phyloP scores from a whole-genome alignment of 768 basidiomycete species.

The Amanita pseudoporphyria region DNA sequence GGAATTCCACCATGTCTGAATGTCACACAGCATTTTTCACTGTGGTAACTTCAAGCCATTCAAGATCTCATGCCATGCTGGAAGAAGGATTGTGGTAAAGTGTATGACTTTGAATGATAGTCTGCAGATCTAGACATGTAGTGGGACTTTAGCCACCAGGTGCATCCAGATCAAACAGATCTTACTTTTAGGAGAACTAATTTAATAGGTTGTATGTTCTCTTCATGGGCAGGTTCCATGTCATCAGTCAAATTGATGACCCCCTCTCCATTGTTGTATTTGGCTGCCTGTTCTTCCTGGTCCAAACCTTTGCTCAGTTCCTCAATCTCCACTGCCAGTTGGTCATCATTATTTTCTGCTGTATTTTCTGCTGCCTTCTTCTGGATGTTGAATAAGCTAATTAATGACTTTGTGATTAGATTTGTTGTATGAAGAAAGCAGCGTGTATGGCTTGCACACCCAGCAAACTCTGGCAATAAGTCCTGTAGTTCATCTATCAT shows the following conservation, averaged over 20 bases:
- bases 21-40: conserved; percentile 8
- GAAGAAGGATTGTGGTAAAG: no score
- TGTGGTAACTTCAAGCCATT: conserved; percentile 1
- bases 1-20: no score
- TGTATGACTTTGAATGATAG: background rate
- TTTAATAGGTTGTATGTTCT: background rate
- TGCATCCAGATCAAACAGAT: no score
- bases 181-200: background rate
- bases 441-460: conserved; percentile 14
- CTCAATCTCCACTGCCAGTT: background rate
- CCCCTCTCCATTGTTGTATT: background rate
- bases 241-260: background rate
- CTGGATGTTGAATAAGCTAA: conserved; percentile 23
- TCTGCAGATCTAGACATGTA: background rate
- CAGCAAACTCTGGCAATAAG: conserved; percentile 17
- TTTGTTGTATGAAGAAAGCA: no score
- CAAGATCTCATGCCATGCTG: background rate
- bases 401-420: conserved; percentile 22
- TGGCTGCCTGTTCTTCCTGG: no score
- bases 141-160: no score
- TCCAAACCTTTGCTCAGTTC: no score
- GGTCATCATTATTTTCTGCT: background rate
- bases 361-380: background rate
- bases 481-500: background rate
- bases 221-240: background rate